These are phyloP conservation scores for Basipetospora chlamydospora DNA, from an alignment of 2,329 filamentous ascomycete genomes.

Conservation along the genomic window DNA sequence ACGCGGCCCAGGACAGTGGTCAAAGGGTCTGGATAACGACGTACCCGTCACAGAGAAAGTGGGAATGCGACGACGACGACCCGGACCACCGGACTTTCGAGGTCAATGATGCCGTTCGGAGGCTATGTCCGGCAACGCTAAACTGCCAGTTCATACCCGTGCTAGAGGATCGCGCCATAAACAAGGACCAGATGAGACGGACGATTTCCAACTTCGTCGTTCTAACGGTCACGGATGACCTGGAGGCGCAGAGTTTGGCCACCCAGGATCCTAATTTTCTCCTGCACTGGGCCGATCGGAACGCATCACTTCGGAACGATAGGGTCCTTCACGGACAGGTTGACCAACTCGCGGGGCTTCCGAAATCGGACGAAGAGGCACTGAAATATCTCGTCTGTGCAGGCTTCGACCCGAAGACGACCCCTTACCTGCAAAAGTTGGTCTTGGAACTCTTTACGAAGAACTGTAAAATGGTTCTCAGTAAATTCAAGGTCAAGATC, in stretches of 20 bases:
- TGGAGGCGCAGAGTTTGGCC: constrained; percentile 34
- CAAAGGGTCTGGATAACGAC: constrained; percentile 48
- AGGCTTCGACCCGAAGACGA: constrained; percentile 40
- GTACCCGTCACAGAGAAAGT: constrained; percentile 55
- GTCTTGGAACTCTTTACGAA: constrained; percentile 30
- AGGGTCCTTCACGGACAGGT: constrained; percentile 24
- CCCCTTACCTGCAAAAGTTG: constrained; percentile 32
- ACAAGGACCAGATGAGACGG: constrained; percentile 26
- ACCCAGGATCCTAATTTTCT: constrained; percentile 35
- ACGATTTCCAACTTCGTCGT: constrained; percentile 34
- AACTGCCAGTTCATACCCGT: constrained; percentile 58
- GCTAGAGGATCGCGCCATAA: constrained; percentile 42
- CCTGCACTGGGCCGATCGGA: constrained; percentile 37
- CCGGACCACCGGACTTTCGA: constrained; percentile 48
- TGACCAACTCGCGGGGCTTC: constrained; percentile 34
- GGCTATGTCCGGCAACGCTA: constrained; percentile 36
- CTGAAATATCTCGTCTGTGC: constrained; percentile 40
- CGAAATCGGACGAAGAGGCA: constrained; percentile 31
- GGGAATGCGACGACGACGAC: constrained; percentile 35
- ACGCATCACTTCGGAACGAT: constrained; percentile 18
- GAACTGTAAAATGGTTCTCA: constrained; percentile 37
- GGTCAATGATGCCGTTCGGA: constrained; percentile 33
- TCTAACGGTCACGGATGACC: constrained; percentile 33
- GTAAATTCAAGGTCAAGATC: constrained; percentile 46
- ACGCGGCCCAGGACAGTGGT: constrained; percentile 29